Conservation (phyloP, 1,139 yeast species). For the Sporopachydermia cereana region DNA sequence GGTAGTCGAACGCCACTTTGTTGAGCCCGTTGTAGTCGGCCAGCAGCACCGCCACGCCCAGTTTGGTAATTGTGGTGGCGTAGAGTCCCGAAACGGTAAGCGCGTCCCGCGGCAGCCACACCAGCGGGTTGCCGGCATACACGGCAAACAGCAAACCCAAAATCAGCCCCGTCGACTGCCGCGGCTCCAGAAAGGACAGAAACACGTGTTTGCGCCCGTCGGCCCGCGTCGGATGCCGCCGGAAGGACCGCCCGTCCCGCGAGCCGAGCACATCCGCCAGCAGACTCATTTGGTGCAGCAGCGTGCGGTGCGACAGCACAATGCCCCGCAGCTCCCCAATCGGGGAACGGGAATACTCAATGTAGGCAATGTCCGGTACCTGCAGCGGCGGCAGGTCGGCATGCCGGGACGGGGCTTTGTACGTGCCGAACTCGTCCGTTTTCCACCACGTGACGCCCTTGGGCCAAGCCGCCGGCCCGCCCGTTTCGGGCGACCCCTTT, state of each 20-base stretch:
- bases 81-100: constrained; percentile 80
- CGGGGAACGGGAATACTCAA: constrained; percentile 85
- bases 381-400: constrained; percentile 54
- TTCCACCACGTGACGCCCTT: constrained; percentile 62
- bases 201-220: constrained; percentile 25
- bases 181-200: constrained; percentile 70
- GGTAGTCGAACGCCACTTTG: constrained; percentile 87
- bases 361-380: constrained; percentile 76
- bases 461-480: constrained; percentile 38
- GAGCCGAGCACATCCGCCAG: constrained; percentile 58
- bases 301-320: constrained; percentile 79
- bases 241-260: constrained; percentile 18
- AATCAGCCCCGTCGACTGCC: constrained; percentile 82
- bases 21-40: constrained; percentile 89
- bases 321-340: constrained; percentile 90
- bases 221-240: constrained; percentile 11
- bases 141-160: constrained; percentile 72
- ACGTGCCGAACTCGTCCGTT: constrained; percentile 79
- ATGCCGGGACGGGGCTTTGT: constrained; percentile 45
- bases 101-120: constrained; percentile 69
- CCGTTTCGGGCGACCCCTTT: constrained; percentile 35
- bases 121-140: constrained; percentile 70
- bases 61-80: constrained; percentile 66
- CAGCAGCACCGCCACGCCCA: constrained; percentile 61
- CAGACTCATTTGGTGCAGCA: constrained; percentile 79